Base-by-base conservation (phyloP, 805 yeast genomes). In the Starmera caribaea region DNA sequence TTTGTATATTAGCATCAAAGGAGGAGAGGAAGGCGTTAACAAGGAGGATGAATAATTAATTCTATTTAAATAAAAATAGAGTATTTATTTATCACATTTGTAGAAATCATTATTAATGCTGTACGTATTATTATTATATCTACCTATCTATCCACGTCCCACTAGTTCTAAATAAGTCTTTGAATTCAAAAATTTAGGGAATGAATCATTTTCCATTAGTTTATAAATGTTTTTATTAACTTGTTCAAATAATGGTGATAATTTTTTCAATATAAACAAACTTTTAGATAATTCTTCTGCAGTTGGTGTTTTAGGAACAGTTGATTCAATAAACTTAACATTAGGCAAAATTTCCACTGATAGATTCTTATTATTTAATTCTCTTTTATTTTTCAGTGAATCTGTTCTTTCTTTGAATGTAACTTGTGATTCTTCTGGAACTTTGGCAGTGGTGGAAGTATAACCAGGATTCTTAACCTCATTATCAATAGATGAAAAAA, bases 171-270 rank as follows among this genome's bases (percentile, higher is more conserved):
- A 55, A 39, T 61, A 63, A 4, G 61, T 45, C 5, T 62, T 63
- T 0, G 78, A 71, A 9, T 51, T 55, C 30, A 79, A 42, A 47
- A 85, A 84, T 54, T 83, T 84, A 3, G 83, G 83, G 32, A 81
- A 66, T 8, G 92, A 81, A 59, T 85, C 94, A 30, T 58, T 68
- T 47, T 80, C 82, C 81, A 85, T 76, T 58, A 85, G 58, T 33
- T 65, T 60, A 47, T 70, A 71, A 38, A 81, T 68, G 35, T 71
- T 71, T 10, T 48, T 38, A n/a, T 68, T 63, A 7, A 81, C 73
- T 16, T 62, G 61, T n/a, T 66, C 68, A 38, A 74, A 72, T 13
- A 73, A 58, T 2, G 69, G 71, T 26, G 50, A 61, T 10, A 73
- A 48, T 29, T 57, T 53, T 30, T 61, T 59, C 30, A 76, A 44